Conservation (phyloP, 768 basidiomycete species). For the Boletellus sp. region DNA sequence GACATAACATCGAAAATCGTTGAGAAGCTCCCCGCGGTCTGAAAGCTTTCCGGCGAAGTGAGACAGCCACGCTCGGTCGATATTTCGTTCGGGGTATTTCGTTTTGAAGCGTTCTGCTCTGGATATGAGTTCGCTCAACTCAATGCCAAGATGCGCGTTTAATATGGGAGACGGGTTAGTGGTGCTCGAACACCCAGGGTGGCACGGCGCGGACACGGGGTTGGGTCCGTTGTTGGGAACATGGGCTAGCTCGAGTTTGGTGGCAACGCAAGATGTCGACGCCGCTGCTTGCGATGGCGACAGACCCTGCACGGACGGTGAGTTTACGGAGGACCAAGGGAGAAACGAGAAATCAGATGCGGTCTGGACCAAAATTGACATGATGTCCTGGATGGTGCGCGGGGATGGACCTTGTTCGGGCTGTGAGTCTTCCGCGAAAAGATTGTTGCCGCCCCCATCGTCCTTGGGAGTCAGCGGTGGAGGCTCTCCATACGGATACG, state of each 20-base stretch:
- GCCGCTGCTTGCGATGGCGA: neutral
- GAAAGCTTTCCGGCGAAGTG: slow-evolving; percentile 68
- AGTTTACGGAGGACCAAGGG: slow-evolving; percentile 5
- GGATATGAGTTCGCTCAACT: slow-evolving; percentile 48
- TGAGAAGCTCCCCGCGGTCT: slow-evolving; percentile 49
- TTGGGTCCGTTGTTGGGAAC: neutral
- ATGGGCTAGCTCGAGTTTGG: neutral
- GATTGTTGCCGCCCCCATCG: neutral
- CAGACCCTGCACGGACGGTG: neutral
- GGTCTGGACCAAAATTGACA: slow-evolving; percentile 28
- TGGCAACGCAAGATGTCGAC: neutral
- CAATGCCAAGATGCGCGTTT: slow-evolving; percentile 62
- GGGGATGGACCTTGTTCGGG: slow-evolving; percentile 23
- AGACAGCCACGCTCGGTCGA: slow-evolving; percentile 63
- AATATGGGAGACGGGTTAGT: slow-evolving; percentile 45
- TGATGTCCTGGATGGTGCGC: slow-evolving; percentile 29
- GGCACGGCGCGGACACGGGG: neutral
- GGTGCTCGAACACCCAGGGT: neutral
- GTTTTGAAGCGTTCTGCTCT: slow-evolving; percentile 53
- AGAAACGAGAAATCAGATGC: slow-evolving; percentile 6
- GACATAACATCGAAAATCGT: slow-evolving; percentile 67
- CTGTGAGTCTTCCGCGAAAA: neutral
- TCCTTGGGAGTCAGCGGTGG: neutral
- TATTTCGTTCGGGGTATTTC: slow-evolving; percentile 53
- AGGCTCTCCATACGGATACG: neutral